Evolutionary conservation across 352 stramenopile species (phyloP).

Genomic region (Phytopythium chamaehyphon): DNA sequence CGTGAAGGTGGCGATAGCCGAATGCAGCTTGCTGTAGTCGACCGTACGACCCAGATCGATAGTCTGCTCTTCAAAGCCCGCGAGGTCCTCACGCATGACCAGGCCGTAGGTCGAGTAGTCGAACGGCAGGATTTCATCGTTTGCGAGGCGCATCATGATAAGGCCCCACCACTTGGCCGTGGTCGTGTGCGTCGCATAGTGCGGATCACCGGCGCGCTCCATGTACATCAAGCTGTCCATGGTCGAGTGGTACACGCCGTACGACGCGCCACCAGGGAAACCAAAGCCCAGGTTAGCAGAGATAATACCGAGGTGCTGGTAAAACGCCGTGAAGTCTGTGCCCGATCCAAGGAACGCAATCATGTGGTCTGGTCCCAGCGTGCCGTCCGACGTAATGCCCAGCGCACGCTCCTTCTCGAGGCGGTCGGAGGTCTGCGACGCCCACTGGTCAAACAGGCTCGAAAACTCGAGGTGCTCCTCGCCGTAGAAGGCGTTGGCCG

Average conservation of each 20-base stretch:
- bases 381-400: constrained; percentile 6
- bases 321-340: constrained; percentile 62
- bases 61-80: constrained; percentile 6
- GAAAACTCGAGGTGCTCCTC: constrained; percentile 7
- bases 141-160: constrained; percentile 47
- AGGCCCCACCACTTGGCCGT: constrained; percentile 53
- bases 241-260: constrained; percentile 71
- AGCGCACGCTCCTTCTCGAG: constrained; percentile 4
- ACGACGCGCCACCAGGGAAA: constrained; percentile 9
- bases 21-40: constrained; percentile 12
- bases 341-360: constrained; percentile 37
- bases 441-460: constrained; percentile 9
- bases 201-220: constrained; percentile 50
- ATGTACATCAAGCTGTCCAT: constrained; percentile 82
- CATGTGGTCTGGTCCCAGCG: constrained; percentile 24
- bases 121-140: constrained; percentile 37
- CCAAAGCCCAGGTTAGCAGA: constrained; percentile 53
- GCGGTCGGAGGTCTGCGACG: background rate
- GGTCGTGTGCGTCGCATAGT: constrained; percentile 43
- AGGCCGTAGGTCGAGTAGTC: constrained; percentile 39
- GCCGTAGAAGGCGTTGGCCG: constrained; percentile 13
- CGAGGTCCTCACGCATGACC: constrained; percentile 32
- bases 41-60: constrained; percentile 2
- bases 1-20: constrained; percentile 12
- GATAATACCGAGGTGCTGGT: constrained; percentile 69